Base-by-base conservation (phyloP, 2,329 filamentous ascomycete genomes). In the Raffaelea arxii region DNA sequence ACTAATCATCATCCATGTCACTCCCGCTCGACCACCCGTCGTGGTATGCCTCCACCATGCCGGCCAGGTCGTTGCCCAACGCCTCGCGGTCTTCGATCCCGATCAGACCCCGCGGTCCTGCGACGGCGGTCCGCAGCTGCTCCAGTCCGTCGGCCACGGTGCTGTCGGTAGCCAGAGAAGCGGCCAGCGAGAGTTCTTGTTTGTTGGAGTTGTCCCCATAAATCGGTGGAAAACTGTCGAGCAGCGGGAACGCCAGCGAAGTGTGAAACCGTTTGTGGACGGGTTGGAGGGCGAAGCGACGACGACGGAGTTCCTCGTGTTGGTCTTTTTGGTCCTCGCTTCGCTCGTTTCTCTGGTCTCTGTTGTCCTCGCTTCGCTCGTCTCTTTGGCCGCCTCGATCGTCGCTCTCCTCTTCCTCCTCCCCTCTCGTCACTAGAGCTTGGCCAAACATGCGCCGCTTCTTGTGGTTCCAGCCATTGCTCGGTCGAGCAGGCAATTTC, bases 11-110 rank as follows among this genome's bases (percentile, higher is more conserved):
- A 19, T 78, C 82, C 9, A 80, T 74, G 55, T 86, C 84, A 48
- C 78, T 83, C 22, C 81, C 87, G 57, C 84, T 88, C 12, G 80
- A 81, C 86, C 87, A 95, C 2, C 88, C 88, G 51, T 92, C 86
- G 55, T 87, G 81, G 61, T 96, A 97, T 49, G 86, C 86, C 58
- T 95, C 90, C 2, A 84, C 83, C 56, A 97, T 81, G 49, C 86
- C 83, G 22, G 84, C 80, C 35, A 98, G 70, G 12, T 84, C 81
- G 58, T 94, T 92, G 40, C 80, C 78, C n/a, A 97, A 70, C 3
- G 72, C 71, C 64, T 98, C 92, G 37, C 91, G 76, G 58, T 97
- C 90, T 49, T 94, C 87, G 3, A 91, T 56, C 0, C 72, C 70
- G 16, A 90, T 71, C n/a, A n/a, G n/a, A 11, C 77, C 72, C 51